Conservation (phyloP, 441 rosid species). For the Syzygium malaccense region DNA sequence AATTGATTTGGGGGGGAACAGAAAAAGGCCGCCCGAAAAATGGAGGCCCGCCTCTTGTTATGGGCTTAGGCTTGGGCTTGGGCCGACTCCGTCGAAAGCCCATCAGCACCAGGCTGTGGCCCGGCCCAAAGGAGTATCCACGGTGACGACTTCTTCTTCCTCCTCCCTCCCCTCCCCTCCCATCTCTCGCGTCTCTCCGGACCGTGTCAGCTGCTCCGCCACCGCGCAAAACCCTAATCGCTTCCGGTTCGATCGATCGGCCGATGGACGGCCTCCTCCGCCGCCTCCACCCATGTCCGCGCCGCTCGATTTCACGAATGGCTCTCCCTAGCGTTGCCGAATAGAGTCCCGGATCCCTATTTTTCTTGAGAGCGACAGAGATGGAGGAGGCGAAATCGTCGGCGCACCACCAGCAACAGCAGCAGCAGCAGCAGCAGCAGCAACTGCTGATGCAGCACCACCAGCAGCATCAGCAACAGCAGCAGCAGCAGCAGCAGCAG, state of each 20-base stretch:
- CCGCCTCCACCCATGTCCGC: neutral
- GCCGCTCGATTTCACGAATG: neutral
- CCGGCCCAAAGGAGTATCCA: neutral
- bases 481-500: neutral
- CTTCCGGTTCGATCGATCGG: neutral
- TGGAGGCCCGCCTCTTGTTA: too few relatives aligned
- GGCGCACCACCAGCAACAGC: neutral
- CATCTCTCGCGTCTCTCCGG: neutral
- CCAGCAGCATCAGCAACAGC: neutral
- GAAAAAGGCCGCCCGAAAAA: too few relatives aligned
- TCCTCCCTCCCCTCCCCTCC: neutral
- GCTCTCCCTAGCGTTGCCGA: neutral
- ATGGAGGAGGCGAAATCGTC: constrained; percentile 35
- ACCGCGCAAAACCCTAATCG: neutral
- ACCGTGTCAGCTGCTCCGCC: neutral
- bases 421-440: constrained; percentile 10
- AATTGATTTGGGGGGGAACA: too few relatives aligned
- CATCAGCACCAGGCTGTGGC: neutral
- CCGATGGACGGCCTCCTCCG: neutral
- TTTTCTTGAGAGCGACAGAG: neutral
- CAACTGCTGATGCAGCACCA: neutral
- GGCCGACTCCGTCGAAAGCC: neutral
- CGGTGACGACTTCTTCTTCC: neutral
- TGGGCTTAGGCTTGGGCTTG: too few relatives aligned
- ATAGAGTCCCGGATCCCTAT: neutral